Conservation (phyloP, 768 basidiomycete genomes). For the Naganishia friedmannii region DNA sequence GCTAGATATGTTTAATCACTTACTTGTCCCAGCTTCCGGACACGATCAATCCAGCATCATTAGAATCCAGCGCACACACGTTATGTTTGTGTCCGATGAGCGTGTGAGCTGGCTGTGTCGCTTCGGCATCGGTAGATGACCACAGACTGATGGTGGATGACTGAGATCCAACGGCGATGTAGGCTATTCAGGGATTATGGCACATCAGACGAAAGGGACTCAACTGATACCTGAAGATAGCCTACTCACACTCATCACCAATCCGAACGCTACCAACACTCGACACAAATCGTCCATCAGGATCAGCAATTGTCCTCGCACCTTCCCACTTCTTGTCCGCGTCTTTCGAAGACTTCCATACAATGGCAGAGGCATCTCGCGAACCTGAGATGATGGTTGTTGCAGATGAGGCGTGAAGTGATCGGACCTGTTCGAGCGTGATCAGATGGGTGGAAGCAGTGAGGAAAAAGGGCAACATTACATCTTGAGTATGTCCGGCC, state of each 20-base stretch:
- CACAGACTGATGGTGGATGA: conserved; percentile 82
- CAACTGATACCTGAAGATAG: not conserved
- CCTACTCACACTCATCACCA: conserved; percentile 50
- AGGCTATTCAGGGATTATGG: conserved; percentile 59
- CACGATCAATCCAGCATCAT: conserved; percentile 69
- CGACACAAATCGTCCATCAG: conserved; percentile 68
- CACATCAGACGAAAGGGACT: conserved; percentile 9
- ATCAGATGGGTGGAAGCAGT: conserved; percentile 34
- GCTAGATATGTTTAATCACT: conserved; percentile 32
- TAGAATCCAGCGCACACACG: conserved; percentile 76
- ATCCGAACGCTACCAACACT: conserved; percentile 74
- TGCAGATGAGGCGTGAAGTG: conserved; percentile 70
- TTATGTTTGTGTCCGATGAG: conserved; percentile 87
- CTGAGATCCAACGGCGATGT: conserved; percentile 80
- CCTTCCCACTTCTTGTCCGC: conserved; percentile 56
- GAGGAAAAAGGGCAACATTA: conserved; percentile 54
- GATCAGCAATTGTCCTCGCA: conserved; percentile 43
- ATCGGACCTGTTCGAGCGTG: conserved; percentile 66
- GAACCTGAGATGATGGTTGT: conserved; percentile 82
- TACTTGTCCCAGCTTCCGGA: conserved; percentile 98
- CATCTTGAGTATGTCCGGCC: conserved; percentile 69
- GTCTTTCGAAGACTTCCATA: conserved; percentile 63
- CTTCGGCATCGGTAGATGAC: conserved; percentile 60
- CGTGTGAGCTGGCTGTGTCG: conserved; percentile 73
- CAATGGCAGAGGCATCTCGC: conserved; percentile 83